Evolutionary conservation across 495 filamentous ascomycete species (phyloP).

Genomic region (Podospora pseudopauciseta): DNA sequence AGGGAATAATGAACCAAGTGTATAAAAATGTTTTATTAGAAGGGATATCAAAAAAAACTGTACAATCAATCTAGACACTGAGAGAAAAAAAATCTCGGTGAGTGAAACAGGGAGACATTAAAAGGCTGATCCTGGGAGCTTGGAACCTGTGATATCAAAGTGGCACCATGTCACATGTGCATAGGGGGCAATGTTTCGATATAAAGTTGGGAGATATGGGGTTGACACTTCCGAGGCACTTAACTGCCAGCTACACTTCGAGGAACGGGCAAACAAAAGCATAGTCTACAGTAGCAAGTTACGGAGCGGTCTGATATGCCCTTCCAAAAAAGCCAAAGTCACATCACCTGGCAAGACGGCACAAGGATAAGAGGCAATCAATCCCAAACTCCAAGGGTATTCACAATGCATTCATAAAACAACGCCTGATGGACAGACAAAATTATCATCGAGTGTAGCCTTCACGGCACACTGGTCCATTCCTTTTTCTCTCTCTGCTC

Average conservation of each 20-base stretch:
- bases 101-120: background rate
- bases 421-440: conserved; percentile 7
- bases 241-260: no score
- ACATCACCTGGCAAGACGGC: background rate
- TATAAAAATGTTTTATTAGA: background rate
- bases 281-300: background rate
- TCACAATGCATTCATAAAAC: conserved; percentile 15
- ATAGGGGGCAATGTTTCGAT: no score
- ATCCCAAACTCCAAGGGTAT: conserved; percentile 10
- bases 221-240: no score
- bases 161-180: background rate
- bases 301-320: no score
- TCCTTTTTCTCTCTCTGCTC: conserved; percentile 24
- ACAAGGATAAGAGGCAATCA: conserved; percentile 5
- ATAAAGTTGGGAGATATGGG: no score
- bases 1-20: background rate
- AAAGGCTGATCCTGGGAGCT: no score
- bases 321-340: background rate
- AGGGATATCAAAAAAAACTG: background rate
- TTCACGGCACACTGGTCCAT: conserved; percentile 25
- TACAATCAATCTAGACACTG: background rate
- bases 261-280: background rate
- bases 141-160: background rate
- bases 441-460: conserved; percentile 9
- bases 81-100: background rate